A percentile compares a stretch with the other conserved stretches of the same genome.
Conservation (phyloP, 108 stramenopile species). For the Mediolabrus comicus region DNA sequence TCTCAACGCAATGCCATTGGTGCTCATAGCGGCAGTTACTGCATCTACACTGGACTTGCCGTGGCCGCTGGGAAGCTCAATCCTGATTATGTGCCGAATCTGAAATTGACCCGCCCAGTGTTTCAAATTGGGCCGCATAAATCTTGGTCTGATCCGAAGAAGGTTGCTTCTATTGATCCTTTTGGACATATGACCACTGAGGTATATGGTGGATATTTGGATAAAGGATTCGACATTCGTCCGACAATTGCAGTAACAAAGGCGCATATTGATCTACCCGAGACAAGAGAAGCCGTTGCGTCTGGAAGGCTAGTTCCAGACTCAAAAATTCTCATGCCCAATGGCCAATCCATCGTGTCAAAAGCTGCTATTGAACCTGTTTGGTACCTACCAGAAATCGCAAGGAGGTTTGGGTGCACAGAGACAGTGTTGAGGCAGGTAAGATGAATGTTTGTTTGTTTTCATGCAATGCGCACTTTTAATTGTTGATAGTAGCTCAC, state of each 20-base stretch:
- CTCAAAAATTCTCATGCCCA: slow-evolving; percentile 85
- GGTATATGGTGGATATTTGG: slow-evolving; percentile 81
- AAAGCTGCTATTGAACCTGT: slow-evolving; percentile 99
- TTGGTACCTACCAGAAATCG: slow-evolving; percentile 98
- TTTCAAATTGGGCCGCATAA: slow-evolving; percentile 94
- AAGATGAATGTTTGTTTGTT: not conserved
- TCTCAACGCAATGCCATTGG: slow-evolving; percentile 97
- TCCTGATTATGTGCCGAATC: slow-evolving; percentile 92
- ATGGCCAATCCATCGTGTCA: slow-evolving; percentile 91
- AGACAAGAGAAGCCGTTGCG: slow-evolving; percentile 90
- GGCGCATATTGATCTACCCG: slow-evolving; percentile 97
- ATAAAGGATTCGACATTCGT: slow-evolving; percentile 98
- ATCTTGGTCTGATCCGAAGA: slow-evolving; percentile 93
- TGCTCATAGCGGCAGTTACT: slow-evolving; percentile 95
- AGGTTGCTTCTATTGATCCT: slow-evolving; percentile 95
- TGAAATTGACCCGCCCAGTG: slow-evolving; percentile 89
- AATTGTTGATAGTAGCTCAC: not conserved
- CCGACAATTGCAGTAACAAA: slow-evolving; percentile 99
- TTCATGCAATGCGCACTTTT: not conserved
- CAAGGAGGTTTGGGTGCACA: slow-evolving; percentile 93
- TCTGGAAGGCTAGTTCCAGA: slow-evolving; percentile 89
- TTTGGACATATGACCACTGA: slow-evolving; percentile 91
- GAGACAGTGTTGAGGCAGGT: slow-evolving; percentile 81
- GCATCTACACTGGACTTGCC: slow-evolving; percentile 96
- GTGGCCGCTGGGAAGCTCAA: slow-evolving; percentile 95